Evolutionary conservation across 345 rosid genomes (phyloP), one percentile per base, ranked within the genome.

Genomic region (Brassica nigra): DNA sequence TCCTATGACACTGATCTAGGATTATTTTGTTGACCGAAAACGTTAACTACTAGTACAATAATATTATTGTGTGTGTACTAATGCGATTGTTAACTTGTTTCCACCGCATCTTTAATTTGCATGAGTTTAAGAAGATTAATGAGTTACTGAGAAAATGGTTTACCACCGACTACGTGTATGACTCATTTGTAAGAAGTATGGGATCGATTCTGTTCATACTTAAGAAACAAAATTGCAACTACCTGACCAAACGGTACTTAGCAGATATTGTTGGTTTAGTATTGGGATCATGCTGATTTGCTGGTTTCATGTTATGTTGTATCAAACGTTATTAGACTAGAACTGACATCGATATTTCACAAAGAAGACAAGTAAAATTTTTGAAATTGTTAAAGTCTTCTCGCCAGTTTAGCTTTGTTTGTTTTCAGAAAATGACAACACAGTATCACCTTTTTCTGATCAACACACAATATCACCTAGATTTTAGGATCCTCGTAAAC

Each of bases 361-460:
- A 33, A 33, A 33, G 28, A 66, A 67, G 44, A 28, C 8, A 27
- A 27, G 44, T 37, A 66, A 18, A 6, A 12, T 55, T 47, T 63
- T 33, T 36, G 66, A 76, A 66, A 67, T 42, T 29, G 61, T 68
- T 42, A 18, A 65, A 67, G 49, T 76, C 62, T 68, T 44, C 52
- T 44, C 12, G 59, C 44, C 58, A 28, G 66, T 66, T 28, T 66
- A 67, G 28, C 79, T 67, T 57, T 67, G 68, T 31, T 61, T 68
- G 62, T 69, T 44, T 61, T 76, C 36, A 47, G 75, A 69, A 76
- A 76, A 61, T 61, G 69, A 62, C 80, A 69, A 8, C 69, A 76
- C 75, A 62, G 69, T 69, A 31, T 77, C 70, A 31, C 75, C 75
- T 18, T 18, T 18, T 18, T 18, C 18, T 18, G 18, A 18, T 18